These are phyloP conservation scores for Exophiala sp. DNA, from an alignment of 2,329 filamentous ascomycete species.

Conservation along the genomic window DNA sequence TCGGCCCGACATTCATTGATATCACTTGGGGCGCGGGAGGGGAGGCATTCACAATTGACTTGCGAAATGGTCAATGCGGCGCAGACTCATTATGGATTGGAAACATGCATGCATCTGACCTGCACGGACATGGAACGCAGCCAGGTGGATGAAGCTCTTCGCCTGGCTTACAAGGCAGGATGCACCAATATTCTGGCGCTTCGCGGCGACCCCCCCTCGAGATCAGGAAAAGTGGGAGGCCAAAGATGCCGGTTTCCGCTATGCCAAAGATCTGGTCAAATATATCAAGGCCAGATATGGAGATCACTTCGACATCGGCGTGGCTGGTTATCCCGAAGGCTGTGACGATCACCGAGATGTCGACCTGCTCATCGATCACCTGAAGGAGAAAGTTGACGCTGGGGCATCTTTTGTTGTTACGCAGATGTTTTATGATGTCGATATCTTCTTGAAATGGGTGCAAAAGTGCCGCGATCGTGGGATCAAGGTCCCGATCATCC, in stretches of 20 bases:
- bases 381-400: constrained; percentile 96
- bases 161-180: constrained; percentile 83
- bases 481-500: constrained; percentile 75
- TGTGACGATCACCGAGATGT: constrained; percentile 88
- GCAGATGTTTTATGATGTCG: constrained; percentile 98
- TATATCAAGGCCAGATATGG: constrained; percentile 75
- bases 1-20: constrained; percentile 93
- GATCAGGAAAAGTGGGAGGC: constrained; percentile 93
- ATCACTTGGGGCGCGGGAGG: constrained; percentile 97
- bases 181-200: constrained; percentile 97
- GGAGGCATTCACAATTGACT: constrained; percentile 81
- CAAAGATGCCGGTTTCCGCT: constrained; percentile 77
- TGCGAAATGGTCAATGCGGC: constrained; percentile 97
- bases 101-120: constrained; percentile 98
- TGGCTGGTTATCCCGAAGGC: constrained; percentile 93
- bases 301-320: constrained; percentile 92
- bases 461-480: constrained; percentile 76
- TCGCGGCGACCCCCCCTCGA: constrained; percentile 83
- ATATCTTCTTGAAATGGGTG: constrained; percentile 91
- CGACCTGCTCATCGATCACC: constrained; percentile 76
- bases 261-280: constrained; percentile 83
- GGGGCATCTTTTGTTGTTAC: constrained; percentile 92
- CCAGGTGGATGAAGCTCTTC: constrained; percentile 82
- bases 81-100: constrained; percentile 88
- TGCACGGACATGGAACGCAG: constrained; percentile 96